Conservation (phyloP, 176 grass and related monocot species). For the Chloris gayana region DNA sequence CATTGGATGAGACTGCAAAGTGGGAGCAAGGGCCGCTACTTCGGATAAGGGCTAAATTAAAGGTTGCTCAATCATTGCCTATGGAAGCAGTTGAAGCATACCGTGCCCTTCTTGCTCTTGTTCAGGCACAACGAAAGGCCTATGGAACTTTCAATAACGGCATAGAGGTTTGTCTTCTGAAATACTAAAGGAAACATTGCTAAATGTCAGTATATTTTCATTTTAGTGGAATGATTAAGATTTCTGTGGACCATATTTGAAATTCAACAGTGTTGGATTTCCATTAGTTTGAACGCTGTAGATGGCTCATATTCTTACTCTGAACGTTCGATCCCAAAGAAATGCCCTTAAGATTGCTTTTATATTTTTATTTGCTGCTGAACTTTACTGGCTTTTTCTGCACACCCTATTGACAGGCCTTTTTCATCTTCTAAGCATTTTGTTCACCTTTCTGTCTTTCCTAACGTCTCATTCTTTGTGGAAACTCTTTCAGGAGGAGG, state of each 20-base stretch:
- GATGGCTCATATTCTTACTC: not conserved
- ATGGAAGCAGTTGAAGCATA: conserved; percentile 88
- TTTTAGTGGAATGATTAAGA: not conserved
- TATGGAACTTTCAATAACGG: conserved; percentile 62
- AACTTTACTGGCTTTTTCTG: not conserved
- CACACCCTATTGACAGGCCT: not conserved
- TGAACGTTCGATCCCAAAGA: not conserved
- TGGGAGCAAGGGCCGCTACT: conserved; percentile 93
- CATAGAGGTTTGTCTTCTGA: conserved; percentile 62
- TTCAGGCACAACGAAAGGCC: conserved; percentile 91
- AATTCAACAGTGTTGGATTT: conserved; percentile 4
- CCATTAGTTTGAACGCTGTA: not conserved
- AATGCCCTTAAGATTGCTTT: conserved; percentile 17
- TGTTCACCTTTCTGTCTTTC: not conserved
- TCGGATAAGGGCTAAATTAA: conserved; percentile 87
- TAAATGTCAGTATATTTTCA: not conserved
- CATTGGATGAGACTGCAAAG: conserved; percentile 90
- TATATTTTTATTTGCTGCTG: conserved; percentile 8
- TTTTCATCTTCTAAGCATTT: conserved; percentile 16
- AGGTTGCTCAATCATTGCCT: conserved; percentile 71
- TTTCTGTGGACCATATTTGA: not conserved
- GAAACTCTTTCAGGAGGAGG: conserved; percentile 53
- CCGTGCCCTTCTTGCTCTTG: conserved; percentile 82
- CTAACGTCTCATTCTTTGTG: conserved; percentile 28
- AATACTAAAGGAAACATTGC: conserved; percentile 3